Percentiles rank a stretch among this genome's conserved stretches.
These are phyloP conservation scores for Amylostereum areolatum DNA, from an alignment of 1,284 basidiomycete species.

Conservation along the genomic window DNA sequence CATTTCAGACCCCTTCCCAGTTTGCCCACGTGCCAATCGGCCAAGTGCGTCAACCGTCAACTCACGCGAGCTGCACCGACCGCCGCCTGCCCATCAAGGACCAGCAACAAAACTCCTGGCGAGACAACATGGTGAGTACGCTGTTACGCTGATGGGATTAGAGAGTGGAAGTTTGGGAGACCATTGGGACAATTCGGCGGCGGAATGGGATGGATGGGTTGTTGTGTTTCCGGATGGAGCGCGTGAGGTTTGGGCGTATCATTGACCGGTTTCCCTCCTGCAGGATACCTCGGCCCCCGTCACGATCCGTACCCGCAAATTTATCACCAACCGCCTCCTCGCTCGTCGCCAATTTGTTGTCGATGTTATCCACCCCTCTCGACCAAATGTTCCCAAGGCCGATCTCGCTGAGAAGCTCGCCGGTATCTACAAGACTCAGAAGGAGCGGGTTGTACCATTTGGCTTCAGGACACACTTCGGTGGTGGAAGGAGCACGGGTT, in stretches of 20 bases:
- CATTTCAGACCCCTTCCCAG: too few relatives aligned
- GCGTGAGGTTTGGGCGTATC: conserved; percentile 8
- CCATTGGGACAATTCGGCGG: conserved; percentile 8
- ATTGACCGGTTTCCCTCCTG: conserved; percentile 15
- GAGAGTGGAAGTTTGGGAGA: not conserved
- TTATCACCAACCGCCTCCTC: conserved; percentile 98
- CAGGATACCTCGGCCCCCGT: conserved; percentile 87
- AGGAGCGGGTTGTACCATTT: conserved; percentile 72
- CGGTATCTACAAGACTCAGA: conserved; percentile 72
- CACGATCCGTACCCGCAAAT: conserved; percentile 98
- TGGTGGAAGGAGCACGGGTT: conserved; percentile 97
- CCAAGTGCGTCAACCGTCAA: too few relatives aligned
- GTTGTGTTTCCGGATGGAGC: conserved; percentile 24
- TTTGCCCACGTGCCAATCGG: too few relatives aligned
- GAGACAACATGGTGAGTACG: conserved; percentile 10
- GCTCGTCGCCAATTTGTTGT: conserved; percentile 91
- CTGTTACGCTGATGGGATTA: not conserved
- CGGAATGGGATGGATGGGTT: conserved; percentile 28
- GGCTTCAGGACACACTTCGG: conserved; percentile 93
- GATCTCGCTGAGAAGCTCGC: conserved; percentile 95
- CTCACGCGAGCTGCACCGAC: too few relatives aligned
- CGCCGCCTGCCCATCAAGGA: too few relatives aligned
- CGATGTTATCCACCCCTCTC: conserved; percentile 94
- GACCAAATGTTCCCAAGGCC: conserved; percentile 90
- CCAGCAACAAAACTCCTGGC: too few relatives aligned